These are phyloP conservation scores for Dactylellina leptospora DNA, from an alignment of 2,329 filamentous ascomycete species.

Conservation along the genomic window DNA sequence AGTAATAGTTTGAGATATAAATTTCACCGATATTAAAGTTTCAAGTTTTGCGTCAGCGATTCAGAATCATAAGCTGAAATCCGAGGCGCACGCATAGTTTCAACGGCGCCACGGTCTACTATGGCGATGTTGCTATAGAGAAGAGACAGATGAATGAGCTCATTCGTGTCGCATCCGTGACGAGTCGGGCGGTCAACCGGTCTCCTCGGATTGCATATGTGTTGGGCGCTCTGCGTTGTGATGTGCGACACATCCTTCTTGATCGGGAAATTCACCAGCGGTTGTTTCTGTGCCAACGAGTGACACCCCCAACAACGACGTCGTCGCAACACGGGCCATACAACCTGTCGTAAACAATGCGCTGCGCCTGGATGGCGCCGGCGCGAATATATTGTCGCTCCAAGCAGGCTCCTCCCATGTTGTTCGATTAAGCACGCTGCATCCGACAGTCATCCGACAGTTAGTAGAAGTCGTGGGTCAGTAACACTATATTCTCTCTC, in stretches of 20 bases:
- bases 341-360: slow-evolving; percentile 27
- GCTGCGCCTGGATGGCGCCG: neutral
- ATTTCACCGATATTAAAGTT: no score
- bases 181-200: neutral
- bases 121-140: slow-evolving; percentile 40
- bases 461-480: slow-evolving; percentile 24
- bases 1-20: no score
- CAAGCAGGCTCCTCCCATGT: neutral
- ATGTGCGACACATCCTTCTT: slow-evolving; percentile 9
- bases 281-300: slow-evolving; percentile 41
- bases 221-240: slow-evolving; percentile 14
- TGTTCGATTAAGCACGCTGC: slow-evolving; percentile 8
- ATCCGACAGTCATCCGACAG: slow-evolving; percentile 14
- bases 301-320: slow-evolving; percentile 20
- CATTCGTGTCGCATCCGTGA: slow-evolving; percentile 25
- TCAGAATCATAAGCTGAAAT: no score
- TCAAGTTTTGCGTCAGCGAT: no score
- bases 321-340: slow-evolving; percentile 3
- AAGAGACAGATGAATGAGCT: slow-evolving; percentile 20
- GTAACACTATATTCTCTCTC: neutral
- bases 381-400: neutral
- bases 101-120: no score
- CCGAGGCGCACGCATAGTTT: no score
- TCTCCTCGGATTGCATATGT: neutral
- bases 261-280: slow-evolving; percentile 7